phyloP scores from a whole-genome alignment of 2,329 filamentous ascomycete genomes.

The Arthrobotrys conoides region DNA sequence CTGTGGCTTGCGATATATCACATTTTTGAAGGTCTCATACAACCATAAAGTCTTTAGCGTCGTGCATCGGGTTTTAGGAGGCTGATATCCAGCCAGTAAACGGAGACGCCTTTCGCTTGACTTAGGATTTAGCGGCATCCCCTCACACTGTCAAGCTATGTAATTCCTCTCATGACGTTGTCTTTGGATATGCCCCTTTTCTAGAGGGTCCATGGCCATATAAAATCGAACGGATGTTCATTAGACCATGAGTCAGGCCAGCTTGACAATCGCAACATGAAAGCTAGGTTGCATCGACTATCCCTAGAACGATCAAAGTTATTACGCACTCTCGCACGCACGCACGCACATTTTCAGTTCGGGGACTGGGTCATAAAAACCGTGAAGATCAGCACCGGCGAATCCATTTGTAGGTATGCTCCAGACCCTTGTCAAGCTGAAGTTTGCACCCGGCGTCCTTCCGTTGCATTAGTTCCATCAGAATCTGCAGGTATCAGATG shows the following conservation, averaged over 20 bases:
- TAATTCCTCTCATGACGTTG: slow-evolving; percentile 22
- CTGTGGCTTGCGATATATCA: slow-evolving; percentile 40
- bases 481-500: slow-evolving; percentile 12
- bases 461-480: neutral
- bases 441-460: neutral
- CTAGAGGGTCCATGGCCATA: neutral
- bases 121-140: neutral
- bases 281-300: neutral
- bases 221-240: neutral
- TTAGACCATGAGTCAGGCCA: slow-evolving; percentile 1
- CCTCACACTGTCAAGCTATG: neutral
- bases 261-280: slow-evolving; percentile 10
- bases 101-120: neutral
- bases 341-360: neutral
- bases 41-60: slow-evolving; percentile 4
- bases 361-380: neutral
- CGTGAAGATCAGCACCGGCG: slow-evolving; percentile 3
- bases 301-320: slow-evolving; percentile 17
- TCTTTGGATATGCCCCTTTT: slow-evolving; percentile 12
- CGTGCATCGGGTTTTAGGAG: neutral
- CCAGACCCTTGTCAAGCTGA: slow-evolving; percentile 19
- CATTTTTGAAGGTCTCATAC: slow-evolving; percentile 5
- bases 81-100: slow-evolving; percentile 16
- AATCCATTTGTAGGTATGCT: neutral
- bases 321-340: neutral